Evolutionary conservation across 768 basidiomycete species (phyloP).

Genomic region (Artomyces pyxidatus): DNA sequence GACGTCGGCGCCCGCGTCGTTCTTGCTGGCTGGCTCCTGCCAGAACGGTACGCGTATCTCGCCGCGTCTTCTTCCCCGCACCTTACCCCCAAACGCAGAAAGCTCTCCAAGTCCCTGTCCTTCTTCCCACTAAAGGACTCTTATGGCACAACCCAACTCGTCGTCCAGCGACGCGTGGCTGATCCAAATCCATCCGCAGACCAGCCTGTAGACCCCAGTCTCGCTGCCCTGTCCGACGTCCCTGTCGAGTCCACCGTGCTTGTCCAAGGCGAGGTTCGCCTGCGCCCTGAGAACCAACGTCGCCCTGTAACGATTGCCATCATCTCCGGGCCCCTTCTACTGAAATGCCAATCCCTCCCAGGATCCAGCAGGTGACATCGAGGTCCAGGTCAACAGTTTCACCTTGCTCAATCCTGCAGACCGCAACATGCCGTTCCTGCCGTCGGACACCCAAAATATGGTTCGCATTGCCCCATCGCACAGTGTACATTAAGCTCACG

Average conservation of each 20-base stretch:
- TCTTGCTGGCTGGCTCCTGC: conserved; percentile 76
- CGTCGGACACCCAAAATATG: conserved; percentile 67
- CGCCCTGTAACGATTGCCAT: conserved; percentile 36
- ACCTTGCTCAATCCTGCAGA: conserved; percentile 76
- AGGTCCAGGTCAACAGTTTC: conserved; percentile 65
- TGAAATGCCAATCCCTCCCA: conserved; percentile 21
- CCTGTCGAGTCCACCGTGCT: conserved; percentile 76
- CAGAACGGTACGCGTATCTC: conserved; percentile 56
- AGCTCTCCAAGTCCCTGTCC: conserved; percentile 58
- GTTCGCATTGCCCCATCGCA: conserved; percentile 34
- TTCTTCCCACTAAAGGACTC: conserved; percentile 86
- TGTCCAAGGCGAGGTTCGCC: conserved; percentile 63
- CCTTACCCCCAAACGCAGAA: conserved; percentile 39
- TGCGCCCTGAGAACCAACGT: conserved; percentile 53
- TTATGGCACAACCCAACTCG: conserved; percentile 70
- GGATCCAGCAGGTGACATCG: conserved; percentile 67
- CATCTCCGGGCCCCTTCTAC: neutral
- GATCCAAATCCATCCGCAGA: conserved; percentile 9
- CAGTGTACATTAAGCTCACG: neutral
- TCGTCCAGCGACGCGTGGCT: conserved; percentile 38
- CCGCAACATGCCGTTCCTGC: conserved; percentile 70
- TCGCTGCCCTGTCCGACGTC: conserved; percentile 45
- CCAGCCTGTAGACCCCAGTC: conserved; percentile 17
- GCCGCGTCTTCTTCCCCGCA: conserved; percentile 9
- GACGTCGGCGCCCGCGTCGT: conserved; percentile 36